Base-by-base conservation (phyloP, 1,139 yeast species). In the Yamadazyma epiphylla region DNA sequence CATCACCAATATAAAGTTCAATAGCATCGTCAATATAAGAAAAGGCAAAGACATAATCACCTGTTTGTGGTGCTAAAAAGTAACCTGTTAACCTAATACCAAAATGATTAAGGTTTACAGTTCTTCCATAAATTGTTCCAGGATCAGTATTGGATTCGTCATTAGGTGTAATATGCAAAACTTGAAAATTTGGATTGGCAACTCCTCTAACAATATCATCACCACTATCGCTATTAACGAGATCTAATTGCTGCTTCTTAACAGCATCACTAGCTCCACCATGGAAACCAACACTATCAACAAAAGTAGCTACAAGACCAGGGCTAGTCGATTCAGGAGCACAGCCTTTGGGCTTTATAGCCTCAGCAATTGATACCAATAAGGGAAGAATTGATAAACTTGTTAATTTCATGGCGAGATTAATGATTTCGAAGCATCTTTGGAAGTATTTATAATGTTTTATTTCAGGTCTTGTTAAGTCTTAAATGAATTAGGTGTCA, bases 341-440 rank as follows among this genome's bases (percentile, higher is more conserved):
- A 17, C 20, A 17, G 7, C 20, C 20, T 17, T 10, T 10, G 20
- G 7, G 10, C 10, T 19, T 23, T 7, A 17, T 10, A 17, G 20
- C 25, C 20, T 24, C 3, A 24, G 21, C 28, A 22, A 15, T 10
- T 13, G 16, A 15, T 28, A 15, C 9, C 20, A 17, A 17, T 17
- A 17, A 17, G n/a, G n/a, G n/a, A 17, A 17, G 20, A 7, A 17
- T 10, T 7, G 10, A 17, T 10, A 17, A 17, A 7, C 10, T 17
- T 7, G 20, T 17, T 17, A 17, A 10, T 17, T 7, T 7, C 20
- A 17, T 17, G 20, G 20, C n/a, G n/a, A n/a, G n/a, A n/a, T n/a
- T n/a, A n/a, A n/a, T n/a, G n/a, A n/a, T n/a, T n/a, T n/a, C n/a
- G n/a, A n/a, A n/a, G n/a, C n/a, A n/a, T n/a, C n/a, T n/a, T n/a